Percentiles rank a stretch among this genome's conserved stretches.
Evolutionary conservation across 1,284 basidiomycete species (phyloP).

Genomic region (Cryptococcus floricola): DNA sequence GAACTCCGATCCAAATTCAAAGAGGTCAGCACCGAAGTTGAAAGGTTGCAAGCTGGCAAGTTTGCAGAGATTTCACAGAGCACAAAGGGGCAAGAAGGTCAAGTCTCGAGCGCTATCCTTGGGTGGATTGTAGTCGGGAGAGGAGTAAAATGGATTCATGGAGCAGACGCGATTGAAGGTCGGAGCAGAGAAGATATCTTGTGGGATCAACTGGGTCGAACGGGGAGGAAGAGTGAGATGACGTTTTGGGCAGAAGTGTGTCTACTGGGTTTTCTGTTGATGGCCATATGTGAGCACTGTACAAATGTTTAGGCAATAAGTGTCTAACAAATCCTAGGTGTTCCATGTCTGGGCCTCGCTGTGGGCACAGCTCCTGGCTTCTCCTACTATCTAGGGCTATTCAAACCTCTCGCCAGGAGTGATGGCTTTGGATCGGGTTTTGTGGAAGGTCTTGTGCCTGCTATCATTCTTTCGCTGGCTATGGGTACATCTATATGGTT

Average conservation of each 20-base stretch:
- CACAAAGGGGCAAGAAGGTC: constrained; percentile 53
- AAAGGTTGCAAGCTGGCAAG: constrained; percentile 59
- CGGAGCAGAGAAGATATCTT: constrained; percentile 72
- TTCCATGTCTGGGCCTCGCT: constrained; percentile 62
- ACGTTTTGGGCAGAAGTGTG: constrained; percentile 59
- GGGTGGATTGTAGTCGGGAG: constrained; percentile 73
- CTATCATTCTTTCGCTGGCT: constrained; percentile 60
- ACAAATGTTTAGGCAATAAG: constrained; percentile 20
- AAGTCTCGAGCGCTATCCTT: constrained; percentile 50
- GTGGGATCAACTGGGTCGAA: constrained; percentile 68
- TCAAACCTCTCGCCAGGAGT: constrained; percentile 56
- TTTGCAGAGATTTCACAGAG: constrained; percentile 58
- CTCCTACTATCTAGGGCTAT: constrained; percentile 61
- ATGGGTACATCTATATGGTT: constrained; percentile 56
- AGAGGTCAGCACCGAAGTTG: constrained; percentile 65
- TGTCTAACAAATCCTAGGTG: constrained; percentile 54
- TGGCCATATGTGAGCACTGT: constrained; percentile 58
- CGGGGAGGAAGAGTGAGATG: constrained; percentile 52
- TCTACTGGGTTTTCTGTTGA: constrained; percentile 56
- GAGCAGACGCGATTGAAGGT: constrained; percentile 66
- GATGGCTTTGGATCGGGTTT: constrained; percentile 59
- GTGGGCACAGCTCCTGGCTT: constrained; percentile 66
- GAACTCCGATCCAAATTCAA: constrained; percentile 60
- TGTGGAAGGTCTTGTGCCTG: constrained; percentile 63
- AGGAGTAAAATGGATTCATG: constrained; percentile 62